phyloP scores from a whole-genome alignment of 768 basidiomycete genomes.

The Amanita fuliginea region DNA sequence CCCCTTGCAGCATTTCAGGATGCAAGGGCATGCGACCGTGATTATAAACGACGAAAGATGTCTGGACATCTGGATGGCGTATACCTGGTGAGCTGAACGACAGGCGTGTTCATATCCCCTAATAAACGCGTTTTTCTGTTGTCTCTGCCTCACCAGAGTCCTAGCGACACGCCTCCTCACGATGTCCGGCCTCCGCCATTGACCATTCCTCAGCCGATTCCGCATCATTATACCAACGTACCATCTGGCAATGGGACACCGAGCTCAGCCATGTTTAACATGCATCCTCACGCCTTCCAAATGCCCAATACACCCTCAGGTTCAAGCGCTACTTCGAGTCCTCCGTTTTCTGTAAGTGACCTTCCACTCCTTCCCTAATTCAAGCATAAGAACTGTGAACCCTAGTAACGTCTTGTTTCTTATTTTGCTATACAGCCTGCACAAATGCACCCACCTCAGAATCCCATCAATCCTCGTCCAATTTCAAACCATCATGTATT shows the following conservation, averaged over 20 bases:
- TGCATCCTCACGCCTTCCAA: constrained; percentile 49
- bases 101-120: background rate
- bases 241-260: constrained; percentile 13
- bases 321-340: constrained; percentile 64
- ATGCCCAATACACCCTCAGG: constrained; percentile 63
- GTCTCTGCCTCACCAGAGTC: constrained; percentile 22
- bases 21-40: constrained; percentile 38
- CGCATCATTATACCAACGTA: constrained; percentile 26
- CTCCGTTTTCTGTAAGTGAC: constrained; percentile 83
- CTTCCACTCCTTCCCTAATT: constrained; percentile 24
- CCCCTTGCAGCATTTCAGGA: constrained; percentile 38
- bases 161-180: constrained; percentile 35
- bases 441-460: constrained; percentile 51
- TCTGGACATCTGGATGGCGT: constrained; percentile 35
- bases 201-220: constrained; percentile 48
- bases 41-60: constrained; percentile 54
- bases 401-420: constrained; percentile 40
- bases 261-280: constrained; percentile 34
- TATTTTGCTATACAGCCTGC: constrained; percentile 45
- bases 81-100: constrained; percentile 34
- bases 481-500: constrained; percentile 28
- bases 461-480: constrained; percentile 38
- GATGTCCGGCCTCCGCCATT: constrained; percentile 45
- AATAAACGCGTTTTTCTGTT: background rate
- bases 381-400: constrained; percentile 27